Evolutionary conservation across 495 filamentous ascomycete genomes (phyloP).

Genomic region (Lepidopterella palustris): DNA sequence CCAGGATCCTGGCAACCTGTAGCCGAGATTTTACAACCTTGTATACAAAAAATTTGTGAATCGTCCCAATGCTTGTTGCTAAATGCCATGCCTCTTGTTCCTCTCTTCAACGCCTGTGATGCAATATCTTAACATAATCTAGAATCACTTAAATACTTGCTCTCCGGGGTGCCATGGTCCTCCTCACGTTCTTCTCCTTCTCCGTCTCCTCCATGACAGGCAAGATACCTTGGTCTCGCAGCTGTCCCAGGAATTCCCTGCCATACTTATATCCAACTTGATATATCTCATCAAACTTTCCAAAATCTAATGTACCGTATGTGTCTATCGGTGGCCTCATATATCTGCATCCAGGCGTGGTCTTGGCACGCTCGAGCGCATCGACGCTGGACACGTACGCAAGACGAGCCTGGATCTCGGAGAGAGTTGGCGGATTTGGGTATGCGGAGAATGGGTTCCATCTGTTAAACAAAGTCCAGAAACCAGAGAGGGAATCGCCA

Average conservation of each 20-base stretch:
- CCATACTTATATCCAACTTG: slow-evolving; percentile 81
- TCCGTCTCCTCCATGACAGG: slow-evolving; percentile 67
- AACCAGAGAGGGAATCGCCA: slow-evolving; percentile 88
- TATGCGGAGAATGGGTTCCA: slow-evolving; percentile 90
- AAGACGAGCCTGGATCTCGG: slow-evolving; percentile 89
- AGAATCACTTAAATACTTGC: slow-evolving; percentile 64
- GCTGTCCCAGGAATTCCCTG: slow-evolving; percentile 62
- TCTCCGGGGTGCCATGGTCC: slow-evolving; percentile 89
- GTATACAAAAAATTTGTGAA: not conserved
- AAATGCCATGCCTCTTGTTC: not conserved
- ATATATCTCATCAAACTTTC: slow-evolving; percentile 95
- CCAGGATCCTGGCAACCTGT: too few species aligned
- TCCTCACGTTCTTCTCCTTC: slow-evolving; percentile 78
- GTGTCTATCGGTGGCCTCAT: slow-evolving; percentile 92
- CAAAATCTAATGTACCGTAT: slow-evolving; percentile 93
- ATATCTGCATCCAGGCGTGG: slow-evolving; percentile 78
- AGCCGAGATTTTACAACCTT: not conserved
- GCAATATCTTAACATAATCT: not conserved
- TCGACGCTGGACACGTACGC: slow-evolving; percentile 93
- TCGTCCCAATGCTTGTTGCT: not conserved
- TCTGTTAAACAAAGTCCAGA: slow-evolving; percentile 87
- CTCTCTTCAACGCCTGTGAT: not conserved
- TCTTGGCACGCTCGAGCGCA: slow-evolving; percentile 88
- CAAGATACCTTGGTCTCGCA: slow-evolving; percentile 70
- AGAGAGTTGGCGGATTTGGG: slow-evolving; percentile 88